phyloP scores from a whole-genome alignment of 495 filamentous ascomycete genomes.

The Podospora fimiseda region DNA sequence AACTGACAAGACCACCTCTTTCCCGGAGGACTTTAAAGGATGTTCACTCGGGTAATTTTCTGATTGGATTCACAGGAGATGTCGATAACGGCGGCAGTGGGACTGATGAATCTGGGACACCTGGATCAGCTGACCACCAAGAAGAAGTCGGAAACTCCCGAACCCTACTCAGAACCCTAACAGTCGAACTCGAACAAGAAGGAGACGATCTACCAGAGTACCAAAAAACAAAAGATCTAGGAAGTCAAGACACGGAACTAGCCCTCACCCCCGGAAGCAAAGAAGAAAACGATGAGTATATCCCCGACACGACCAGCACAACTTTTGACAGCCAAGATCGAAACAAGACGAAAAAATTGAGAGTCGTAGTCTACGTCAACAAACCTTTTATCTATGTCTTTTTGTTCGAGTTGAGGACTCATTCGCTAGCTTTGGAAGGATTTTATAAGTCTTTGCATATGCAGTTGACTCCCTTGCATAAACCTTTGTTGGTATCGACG shows the following conservation, averaged over 20 bases:
- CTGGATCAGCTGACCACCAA: slow-evolving; percentile 11
- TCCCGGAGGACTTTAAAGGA: slow-evolving; percentile 11
- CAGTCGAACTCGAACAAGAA: slow-evolving; percentile 43
- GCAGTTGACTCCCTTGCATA: slow-evolving; percentile 72
- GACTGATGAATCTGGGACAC: slow-evolving; percentile 10
- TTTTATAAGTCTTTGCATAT: slow-evolving; percentile 80
- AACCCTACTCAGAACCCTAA: slow-evolving; percentile 42
- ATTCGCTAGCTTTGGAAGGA: slow-evolving; percentile 55
- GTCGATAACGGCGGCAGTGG: slow-evolving; percentile 40
- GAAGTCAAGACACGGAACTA: slow-evolving; percentile 33
- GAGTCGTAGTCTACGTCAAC: slow-evolving; percentile 66
- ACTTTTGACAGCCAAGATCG: slow-evolving; percentile 42
- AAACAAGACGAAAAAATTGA: slow-evolving; percentile 51
- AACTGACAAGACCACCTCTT: neutral
- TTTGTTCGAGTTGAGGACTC: slow-evolving; percentile 67
- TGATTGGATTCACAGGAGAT: slow-evolving; percentile 65
- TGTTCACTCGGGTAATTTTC: slow-evolving; percentile 48
- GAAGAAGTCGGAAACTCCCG: slow-evolving; percentile 36
- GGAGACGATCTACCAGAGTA: slow-evolving; percentile 28
- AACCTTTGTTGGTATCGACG: slow-evolving; percentile 62
- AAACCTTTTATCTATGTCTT: slow-evolving; percentile 89
- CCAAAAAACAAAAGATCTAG: slow-evolving; percentile 38
- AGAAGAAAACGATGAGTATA: slow-evolving; percentile 14
- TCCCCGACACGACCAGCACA: slow-evolving; percentile 13
- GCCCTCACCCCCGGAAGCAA: neutral